Base-by-base conservation (phyloP, 768 basidiomycete species). In the Hemileccinum impolitum region DNA sequence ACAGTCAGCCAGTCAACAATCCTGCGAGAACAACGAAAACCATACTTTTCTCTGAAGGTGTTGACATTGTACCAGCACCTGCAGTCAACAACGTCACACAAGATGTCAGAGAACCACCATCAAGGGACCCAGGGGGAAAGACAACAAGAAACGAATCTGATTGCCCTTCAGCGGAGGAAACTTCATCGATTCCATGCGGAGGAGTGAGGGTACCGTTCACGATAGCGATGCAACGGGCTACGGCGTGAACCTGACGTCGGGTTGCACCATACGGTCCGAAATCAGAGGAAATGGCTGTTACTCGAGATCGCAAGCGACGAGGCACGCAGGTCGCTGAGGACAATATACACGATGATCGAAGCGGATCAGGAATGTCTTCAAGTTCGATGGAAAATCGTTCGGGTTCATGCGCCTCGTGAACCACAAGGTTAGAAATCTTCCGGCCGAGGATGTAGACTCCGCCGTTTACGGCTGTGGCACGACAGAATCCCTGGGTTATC, bases 401-500 rank as follows among this genome's bases (percentile, higher is more conserved):
- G 2, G 42, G 10, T 23, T 37, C 46, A 13, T 44, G 57, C 17
- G 39, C 49, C 37, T 14, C 50, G 18, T 68, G 53, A 15, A 64
- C 54, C 13, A 53, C 26, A 3, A 87, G 62, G 2, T 66, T 62
- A 19, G 39, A 48, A 18, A 67, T 48, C 30, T 48, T 55, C 39
- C 79, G 75, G 21, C 84, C 84, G 4, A 91, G 75, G 51, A 91
- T 82, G 60, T 90, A 91, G 11, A 84, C 81, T 0, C 73, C 80
- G 15, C 88, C 86, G 41, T 73, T 74, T 28, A 98, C 94, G 3
- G 95, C 95, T 13, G 91, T 76, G 18, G 87, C 81, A 14, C 94
- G 90, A 62, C 82, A 85, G 59, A 89, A 98, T 2, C 94, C 94
- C 67, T 97, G 95, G 0, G 88, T 79, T 11, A 97, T 82, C 61